phyloP scores from a whole-genome alignment of 1,284 basidiomycete species.

The Pholiota adiposa region DNA sequence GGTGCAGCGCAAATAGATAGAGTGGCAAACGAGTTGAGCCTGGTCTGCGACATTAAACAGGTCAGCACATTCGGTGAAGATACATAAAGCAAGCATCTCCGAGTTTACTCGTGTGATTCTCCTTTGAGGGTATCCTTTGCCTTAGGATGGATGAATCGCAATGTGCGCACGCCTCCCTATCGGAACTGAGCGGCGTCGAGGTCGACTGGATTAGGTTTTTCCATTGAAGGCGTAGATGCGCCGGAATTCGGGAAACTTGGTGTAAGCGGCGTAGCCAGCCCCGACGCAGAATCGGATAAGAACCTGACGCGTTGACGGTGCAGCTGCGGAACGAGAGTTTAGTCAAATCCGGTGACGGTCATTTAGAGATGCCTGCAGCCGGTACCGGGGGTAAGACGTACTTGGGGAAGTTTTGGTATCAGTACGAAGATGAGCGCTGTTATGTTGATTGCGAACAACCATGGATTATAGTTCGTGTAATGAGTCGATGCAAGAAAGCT shows the following conservation, averaged over 20 bases:
- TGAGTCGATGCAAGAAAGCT: conserved; percentile 98
- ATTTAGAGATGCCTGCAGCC: not conserved
- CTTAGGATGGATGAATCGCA: conserved; percentile 3
- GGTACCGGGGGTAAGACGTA: conserved; percentile 34
- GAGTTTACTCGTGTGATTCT: conserved; percentile 9
- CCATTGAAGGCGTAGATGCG: conserved; percentile 39
- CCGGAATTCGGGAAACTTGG: conserved; percentile 57
- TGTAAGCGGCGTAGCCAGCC: conserved; percentile 66
- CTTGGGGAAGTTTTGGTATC: conserved; percentile 95
- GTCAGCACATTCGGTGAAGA: conserved; percentile 26
- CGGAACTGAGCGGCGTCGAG: conserved; percentile 45
- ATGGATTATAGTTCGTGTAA: conserved; percentile 95
- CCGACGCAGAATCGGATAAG: conserved; percentile 62
- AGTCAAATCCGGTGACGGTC: conserved; percentile 9
- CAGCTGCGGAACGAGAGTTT: conserved; percentile 47
- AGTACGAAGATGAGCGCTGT: conserved; percentile 84
- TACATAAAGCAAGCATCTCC: conserved; percentile 16
- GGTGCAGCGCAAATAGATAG: conserved; percentile 27
- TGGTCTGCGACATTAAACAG: conserved; percentile 30
- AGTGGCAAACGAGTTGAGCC: conserved; percentile 22
- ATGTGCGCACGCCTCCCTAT: conserved; percentile 21
- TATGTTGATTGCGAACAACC: conserved; percentile 92
- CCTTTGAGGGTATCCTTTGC: conserved; percentile 8
- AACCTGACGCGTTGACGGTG: conserved; percentile 82
- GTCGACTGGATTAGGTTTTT: conserved; percentile 32